A percentile compares a stretch with the other conserved stretches of the same genome.
Evolutionary conservation across 352 stramenopile species (phyloP).

Genomic region (Globisporangium alternatum): DNA sequence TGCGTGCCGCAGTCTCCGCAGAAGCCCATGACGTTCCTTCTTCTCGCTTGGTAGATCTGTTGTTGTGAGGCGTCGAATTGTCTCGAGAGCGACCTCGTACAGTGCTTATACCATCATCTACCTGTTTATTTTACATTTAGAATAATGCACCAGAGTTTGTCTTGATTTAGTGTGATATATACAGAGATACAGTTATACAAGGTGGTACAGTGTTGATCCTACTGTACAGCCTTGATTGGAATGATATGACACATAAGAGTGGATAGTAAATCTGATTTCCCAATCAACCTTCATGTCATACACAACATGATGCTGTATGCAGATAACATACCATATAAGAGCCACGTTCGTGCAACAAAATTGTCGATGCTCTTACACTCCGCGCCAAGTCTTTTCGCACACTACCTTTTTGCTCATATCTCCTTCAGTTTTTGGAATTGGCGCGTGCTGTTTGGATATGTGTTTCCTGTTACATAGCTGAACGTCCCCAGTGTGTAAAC

Average conservation of each 20-base stretch:
- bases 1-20: conserved; percentile 79
- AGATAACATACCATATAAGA: no score
- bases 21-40: conserved; percentile 57
- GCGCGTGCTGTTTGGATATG: no score
- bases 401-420: no score
- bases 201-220: background rate
- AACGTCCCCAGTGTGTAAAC: no score
- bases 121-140: background rate
- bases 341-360: no score
- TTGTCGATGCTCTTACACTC: no score
- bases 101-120: background rate
- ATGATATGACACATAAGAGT: background rate
- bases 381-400: no score
- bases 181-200: background rate
- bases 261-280: background rate
- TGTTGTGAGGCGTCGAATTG: background rate
- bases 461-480: no score
- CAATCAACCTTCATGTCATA: background rate
- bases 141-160: background rate
- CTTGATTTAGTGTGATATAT: background rate
- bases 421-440: no score
- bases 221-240: background rate
- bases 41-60: background rate
- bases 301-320: background rate
- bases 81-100: background rate